Conservation (phyloP, 495 filamentous ascomycete species). For the Penicillium roqueforti region DNA sequence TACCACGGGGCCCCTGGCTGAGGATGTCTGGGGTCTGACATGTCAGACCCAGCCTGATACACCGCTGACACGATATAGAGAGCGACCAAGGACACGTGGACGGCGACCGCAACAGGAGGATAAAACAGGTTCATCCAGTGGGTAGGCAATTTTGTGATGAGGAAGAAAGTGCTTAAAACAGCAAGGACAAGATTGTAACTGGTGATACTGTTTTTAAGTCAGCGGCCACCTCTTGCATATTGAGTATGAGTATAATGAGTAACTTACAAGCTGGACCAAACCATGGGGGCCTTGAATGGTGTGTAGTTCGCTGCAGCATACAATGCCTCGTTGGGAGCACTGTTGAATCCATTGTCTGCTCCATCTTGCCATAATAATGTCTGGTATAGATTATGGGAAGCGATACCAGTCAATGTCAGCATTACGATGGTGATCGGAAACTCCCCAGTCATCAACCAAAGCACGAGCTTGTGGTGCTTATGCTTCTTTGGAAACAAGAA, state of each 20-base stretch:
- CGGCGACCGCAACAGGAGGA: slow-evolving; percentile 58
- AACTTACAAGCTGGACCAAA: slow-evolving; percentile 80
- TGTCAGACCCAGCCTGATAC: slow-evolving; percentile 76
- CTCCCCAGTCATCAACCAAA: slow-evolving; percentile 66
- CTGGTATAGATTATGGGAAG: slow-evolving; percentile 73
- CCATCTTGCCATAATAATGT: slow-evolving; percentile 81
- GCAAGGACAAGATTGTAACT: slow-evolving; percentile 79
- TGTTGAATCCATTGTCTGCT: slow-evolving; percentile 75
- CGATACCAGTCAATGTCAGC: slow-evolving; percentile 77
- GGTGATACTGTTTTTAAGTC: slow-evolving; percentile 55
- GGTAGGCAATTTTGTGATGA: slow-evolving; percentile 57
- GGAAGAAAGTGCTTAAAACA: slow-evolving; percentile 55
- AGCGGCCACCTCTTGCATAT: background rate
- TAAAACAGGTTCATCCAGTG: slow-evolving; percentile 69
- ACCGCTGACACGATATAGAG: slow-evolving; percentile 65
- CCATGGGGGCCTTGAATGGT: slow-evolving; percentile 61
- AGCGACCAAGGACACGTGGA: slow-evolving; percentile 55
- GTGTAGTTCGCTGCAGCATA: slow-evolving; percentile 76
- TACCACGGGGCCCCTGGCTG: slow-evolving; percentile 76
- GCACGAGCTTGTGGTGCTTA: slow-evolving; percentile 59
- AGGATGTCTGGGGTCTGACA: slow-evolving; percentile 64
- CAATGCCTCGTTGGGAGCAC: slow-evolving; percentile 63
- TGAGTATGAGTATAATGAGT: slow-evolving; percentile 8
- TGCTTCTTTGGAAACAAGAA: slow-evolving; percentile 53
- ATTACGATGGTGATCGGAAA: slow-evolving; percentile 62